A percentile compares a stretch with the other conserved stretches of the same genome.
These are phyloP conservation scores for Sugiyamaella qingdaonensis DNA, from an alignment of 805 yeast species.

Conservation along the genomic window DNA sequence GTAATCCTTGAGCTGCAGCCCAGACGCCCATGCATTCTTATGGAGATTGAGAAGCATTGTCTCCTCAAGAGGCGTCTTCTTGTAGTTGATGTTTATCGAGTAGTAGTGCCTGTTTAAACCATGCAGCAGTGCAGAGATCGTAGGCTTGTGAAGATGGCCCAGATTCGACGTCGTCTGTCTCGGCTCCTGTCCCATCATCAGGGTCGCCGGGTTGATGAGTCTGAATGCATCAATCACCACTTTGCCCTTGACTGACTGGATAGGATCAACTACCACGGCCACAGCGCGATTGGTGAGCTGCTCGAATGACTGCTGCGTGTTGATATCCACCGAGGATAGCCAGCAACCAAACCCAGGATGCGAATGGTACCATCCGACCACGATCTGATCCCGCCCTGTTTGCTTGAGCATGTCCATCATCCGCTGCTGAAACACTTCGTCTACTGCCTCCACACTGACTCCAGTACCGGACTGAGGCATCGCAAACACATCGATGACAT, in stretches of 20 bases:
- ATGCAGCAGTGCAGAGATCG: constrained; percentile 93
- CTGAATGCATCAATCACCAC: constrained; percentile 98
- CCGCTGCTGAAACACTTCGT: constrained; percentile 95
- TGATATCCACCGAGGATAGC: constrained; percentile 95
- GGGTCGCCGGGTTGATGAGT: constrained; percentile 77
- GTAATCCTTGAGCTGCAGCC: constrained; percentile 74
- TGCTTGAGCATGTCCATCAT: constrained; percentile 99
- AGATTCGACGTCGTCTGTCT: constrained; percentile 95
- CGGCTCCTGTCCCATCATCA: constrained; percentile 97
- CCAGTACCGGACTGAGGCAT: constrained; percentile 98
- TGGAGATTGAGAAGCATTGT: constrained; percentile 91
- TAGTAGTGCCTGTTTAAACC: constrained; percentile 96
- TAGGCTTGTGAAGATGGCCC: constrained; percentile 92
- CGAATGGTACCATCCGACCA: constrained; percentile 99
- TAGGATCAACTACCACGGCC: constrained; percentile 98
- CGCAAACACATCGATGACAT: constrained; percentile 96
- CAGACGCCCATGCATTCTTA: constrained; percentile 94
- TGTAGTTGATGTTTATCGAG: constrained; percentile 90
- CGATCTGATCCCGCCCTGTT: constrained; percentile 99
- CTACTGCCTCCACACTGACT: constrained; percentile 98
- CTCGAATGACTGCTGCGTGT: constrained; percentile 96
- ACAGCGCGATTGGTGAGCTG: constrained; percentile 94
- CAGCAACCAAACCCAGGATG: constrained; percentile 99
- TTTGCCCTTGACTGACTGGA: constrained; percentile 97
- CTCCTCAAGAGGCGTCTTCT: constrained; percentile 86